Evolutionary conservation across 352 stramenopile genomes (phyloP).

Genomic region (Plasmopara viticola): DNA sequence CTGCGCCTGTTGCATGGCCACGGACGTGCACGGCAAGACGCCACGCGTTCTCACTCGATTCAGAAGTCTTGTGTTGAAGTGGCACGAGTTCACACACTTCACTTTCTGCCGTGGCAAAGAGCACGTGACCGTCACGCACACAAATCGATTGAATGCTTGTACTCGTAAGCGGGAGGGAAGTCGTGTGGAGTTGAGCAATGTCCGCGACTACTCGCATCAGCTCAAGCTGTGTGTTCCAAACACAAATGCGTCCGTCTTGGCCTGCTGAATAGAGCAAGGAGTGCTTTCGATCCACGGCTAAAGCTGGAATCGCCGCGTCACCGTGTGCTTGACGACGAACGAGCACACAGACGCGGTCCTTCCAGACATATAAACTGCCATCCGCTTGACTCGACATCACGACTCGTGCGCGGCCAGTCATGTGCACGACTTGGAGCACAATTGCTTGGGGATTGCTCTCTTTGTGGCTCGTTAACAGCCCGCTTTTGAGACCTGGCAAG

Average conservation of each 20-base stretch:
- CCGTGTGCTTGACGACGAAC: slow-evolving; percentile 39
- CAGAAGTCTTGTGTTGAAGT: slow-evolving; percentile 9
- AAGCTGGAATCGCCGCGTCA: slow-evolving; percentile 32
- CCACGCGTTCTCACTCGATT: slow-evolving; percentile 7
- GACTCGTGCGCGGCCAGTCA: slow-evolving; percentile 36
- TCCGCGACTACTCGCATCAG: slow-evolving; percentile 27
- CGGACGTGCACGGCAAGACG: slow-evolving; percentile 35
- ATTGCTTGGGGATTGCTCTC: slow-evolving; percentile 32
- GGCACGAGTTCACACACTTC: slow-evolving; percentile 83
- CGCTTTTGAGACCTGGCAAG: slow-evolving; percentile 50
- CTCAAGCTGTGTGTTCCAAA: slow-evolving; percentile 57
- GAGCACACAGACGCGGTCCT: slow-evolving; percentile 52
- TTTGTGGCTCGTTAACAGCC: slow-evolving; percentile 45
- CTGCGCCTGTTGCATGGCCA: slow-evolving; percentile 56
- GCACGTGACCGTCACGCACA: slow-evolving; percentile 54
- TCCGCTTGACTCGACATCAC: slow-evolving; percentile 62
- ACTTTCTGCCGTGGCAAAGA: slow-evolving; percentile 77
- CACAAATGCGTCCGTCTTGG: slow-evolving; percentile 46
- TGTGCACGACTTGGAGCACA: slow-evolving; percentile 30
- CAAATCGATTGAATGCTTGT: slow-evolving; percentile 48
- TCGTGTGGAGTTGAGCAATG: slow-evolving; percentile 28
- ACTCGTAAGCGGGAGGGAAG: slow-evolving; percentile 20
- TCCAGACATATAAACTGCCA: slow-evolving; percentile 72
- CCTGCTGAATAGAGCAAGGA: slow-evolving; percentile 56
- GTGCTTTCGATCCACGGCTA: slow-evolving; percentile 43